Evolutionary conservation across 2,329 filamentous ascomycete species (phyloP).

Genomic region (Ophiostoma fasciatum): DNA sequence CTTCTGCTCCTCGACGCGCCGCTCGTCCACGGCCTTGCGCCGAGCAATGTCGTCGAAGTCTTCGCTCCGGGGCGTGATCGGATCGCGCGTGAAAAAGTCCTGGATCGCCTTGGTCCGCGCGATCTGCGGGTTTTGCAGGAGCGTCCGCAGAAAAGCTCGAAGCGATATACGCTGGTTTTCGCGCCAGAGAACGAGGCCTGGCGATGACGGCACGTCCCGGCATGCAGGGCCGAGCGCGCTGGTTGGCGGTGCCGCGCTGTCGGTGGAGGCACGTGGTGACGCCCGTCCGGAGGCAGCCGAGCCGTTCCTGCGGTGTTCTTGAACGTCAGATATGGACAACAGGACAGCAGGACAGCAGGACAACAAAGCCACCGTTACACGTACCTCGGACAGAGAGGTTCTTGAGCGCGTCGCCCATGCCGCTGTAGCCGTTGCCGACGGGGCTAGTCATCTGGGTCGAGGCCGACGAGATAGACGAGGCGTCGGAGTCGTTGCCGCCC

Average conservation of each 20-base stretch:
- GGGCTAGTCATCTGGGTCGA: conserved; percentile 47
- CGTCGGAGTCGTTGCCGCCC: conserved; percentile 56
- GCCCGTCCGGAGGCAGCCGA: conserved; percentile 22
- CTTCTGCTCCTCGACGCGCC: conserved; percentile 80
- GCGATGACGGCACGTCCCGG: too few species aligned
- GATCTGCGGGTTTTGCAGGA: conserved; percentile 73
- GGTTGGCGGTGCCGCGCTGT: too few species aligned
- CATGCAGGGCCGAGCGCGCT: too few species aligned
- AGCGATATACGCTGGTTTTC: conserved; percentile 87
- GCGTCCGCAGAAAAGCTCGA: conserved; percentile 73
- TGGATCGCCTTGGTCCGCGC: conserved; percentile 70
- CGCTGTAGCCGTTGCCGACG: conserved; percentile 14
- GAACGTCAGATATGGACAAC: not conserved
- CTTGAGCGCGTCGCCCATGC: conserved; percentile 20
- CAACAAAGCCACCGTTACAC: conserved; percentile 1
- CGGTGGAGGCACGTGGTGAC: conserved; percentile 30
- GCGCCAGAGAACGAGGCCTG: conserved; percentile 60
- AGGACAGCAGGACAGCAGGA: not conserved
- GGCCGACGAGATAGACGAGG: conserved; percentile 64
- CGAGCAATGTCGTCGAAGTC: conserved; percentile 69
- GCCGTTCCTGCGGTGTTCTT: conserved; percentile 23
- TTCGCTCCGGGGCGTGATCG: conserved; percentile 62
- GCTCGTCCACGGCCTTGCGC: conserved; percentile 71
- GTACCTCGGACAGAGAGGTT: conserved; percentile 29
- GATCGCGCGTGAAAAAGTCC: conserved; percentile 65